These are phyloP conservation scores for Nothophoma quercina DNA, from an alignment of 2,329 filamentous ascomycete genomes.

Conservation along the genomic window DNA sequence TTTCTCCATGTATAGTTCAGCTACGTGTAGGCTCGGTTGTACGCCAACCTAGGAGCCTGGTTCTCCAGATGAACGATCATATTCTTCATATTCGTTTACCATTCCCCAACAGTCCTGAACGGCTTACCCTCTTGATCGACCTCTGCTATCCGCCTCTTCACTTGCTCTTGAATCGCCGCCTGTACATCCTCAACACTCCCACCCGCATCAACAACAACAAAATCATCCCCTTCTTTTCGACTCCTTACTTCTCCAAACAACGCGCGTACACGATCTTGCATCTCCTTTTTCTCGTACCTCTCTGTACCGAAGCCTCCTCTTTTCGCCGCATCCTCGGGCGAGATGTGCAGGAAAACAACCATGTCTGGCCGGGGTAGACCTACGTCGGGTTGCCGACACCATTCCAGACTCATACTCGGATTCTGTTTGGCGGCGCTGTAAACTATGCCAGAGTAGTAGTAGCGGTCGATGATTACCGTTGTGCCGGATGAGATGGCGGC, in stretches of 20 bases:
- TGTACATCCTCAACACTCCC: conserved; percentile 60
- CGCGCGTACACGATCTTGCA: conserved; percentile 80
- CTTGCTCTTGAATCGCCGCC: conserved; percentile 36
- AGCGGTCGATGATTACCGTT: conserved; percentile 86
- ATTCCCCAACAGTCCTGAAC: conserved; percentile 40
- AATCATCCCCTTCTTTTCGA: conserved; percentile 59
- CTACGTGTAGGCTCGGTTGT: too few relatives aligned
- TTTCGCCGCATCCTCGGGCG: conserved; percentile 72
- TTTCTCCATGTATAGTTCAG: neutral
- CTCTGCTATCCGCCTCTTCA: conserved; percentile 31
- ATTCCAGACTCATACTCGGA: conserved; percentile 71
- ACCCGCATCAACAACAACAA: conserved; percentile 64
- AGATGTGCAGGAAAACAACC: conserved; percentile 85
- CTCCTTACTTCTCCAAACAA: conserved; percentile 69
- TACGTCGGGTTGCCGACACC: conserved; percentile 85
- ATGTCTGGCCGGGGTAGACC: conserved; percentile 88
- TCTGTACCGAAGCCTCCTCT: conserved; percentile 90
- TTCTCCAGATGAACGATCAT: too few relatives aligned
- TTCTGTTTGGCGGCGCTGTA: conserved; percentile 90
- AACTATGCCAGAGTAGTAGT: conserved; percentile 93
- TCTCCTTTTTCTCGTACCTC: conserved; percentile 82
- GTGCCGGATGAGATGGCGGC: conserved; percentile 67
- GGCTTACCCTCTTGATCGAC: conserved; percentile 23
- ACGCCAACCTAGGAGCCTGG: too few relatives aligned
- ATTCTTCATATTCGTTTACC: too few relatives aligned